Evolutionary conservation across 331 rosid genomes (phyloP).

Genomic region (Arachis monticola): DNA sequence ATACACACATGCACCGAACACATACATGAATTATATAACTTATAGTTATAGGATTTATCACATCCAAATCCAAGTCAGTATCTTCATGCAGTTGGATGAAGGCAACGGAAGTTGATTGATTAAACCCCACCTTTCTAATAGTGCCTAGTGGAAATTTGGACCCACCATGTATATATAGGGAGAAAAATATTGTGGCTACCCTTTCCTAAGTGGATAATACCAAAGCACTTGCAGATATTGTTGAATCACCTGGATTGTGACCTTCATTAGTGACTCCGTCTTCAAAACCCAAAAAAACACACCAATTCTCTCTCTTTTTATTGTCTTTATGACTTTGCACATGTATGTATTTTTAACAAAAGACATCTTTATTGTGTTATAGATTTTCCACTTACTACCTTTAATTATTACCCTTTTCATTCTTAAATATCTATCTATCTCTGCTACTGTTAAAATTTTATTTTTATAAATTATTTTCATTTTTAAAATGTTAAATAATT

Average conservation of each 20-base stretch:
- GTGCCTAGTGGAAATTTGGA: conserved; percentile 44
- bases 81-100: conserved; percentile 47
- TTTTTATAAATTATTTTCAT: too few species aligned
- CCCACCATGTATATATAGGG: conserved; percentile 35
- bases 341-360: background rate
- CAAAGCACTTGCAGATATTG: conserved; percentile 56
- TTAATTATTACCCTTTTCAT: background rate
- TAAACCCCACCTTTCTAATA: conserved; percentile 63
- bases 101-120: conserved; percentile 67
- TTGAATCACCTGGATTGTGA: conserved; percentile 73
- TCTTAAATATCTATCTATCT: conserved; percentile 3
- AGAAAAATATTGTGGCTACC: conserved; percentile 38
- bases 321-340: background rate
- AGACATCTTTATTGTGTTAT: background rate
- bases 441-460: too few species aligned
- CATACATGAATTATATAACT: conserved; percentile 16
- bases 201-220: conserved; percentile 47
- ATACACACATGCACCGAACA: conserved; percentile 8
- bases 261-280: conserved; percentile 53
- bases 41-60: conserved; percentile 32
- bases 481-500: too few species aligned
- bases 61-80: conserved; percentile 45
- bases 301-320: conserved; percentile 6
- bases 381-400: background rate
- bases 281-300: background rate